Evolutionary conservation across 148 eudicot species (phyloP).

Genomic region (Polygonum aviculare): DNA sequence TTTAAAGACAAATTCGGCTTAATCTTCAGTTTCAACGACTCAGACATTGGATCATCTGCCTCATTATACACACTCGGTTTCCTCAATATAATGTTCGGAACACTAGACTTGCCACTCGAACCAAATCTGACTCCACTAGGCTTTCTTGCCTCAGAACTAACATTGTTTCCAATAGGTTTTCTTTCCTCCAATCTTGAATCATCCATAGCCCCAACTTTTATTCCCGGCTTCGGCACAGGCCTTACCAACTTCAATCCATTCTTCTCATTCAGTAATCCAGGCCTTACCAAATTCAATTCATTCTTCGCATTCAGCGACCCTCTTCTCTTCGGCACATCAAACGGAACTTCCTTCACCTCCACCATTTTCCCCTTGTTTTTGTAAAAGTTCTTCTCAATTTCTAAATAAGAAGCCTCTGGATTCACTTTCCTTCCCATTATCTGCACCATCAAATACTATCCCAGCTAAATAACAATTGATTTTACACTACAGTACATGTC

Average conservation of each 20-base stretch:
- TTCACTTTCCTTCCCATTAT: slow-evolving; percentile 66
- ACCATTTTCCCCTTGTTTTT: slow-evolving; percentile 59
- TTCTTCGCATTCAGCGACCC: slow-evolving; percentile 24
- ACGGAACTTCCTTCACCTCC: slow-evolving; percentile 69
- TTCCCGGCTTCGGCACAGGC: slow-evolving; percentile 69
- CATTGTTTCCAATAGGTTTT: not conserved
- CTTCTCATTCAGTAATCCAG: slow-evolving; percentile 28
- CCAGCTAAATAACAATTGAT: not conserved
- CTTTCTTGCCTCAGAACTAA: not conserved
- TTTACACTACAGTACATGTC: not conserved
- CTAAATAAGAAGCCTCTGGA: slow-evolving; percentile 68
- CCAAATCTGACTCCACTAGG: not conserved
- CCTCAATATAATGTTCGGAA: slow-evolving; percentile 69
- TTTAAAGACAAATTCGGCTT: slow-evolving; percentile 55
- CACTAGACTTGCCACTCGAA: slow-evolving; percentile 21
- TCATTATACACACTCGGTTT: slow-evolving; percentile 57
- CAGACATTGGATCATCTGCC: slow-evolving; percentile 40
- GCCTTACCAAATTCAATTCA: slow-evolving; percentile 66
- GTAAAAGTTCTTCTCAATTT: slow-evolving; percentile 66
- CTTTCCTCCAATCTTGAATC: slow-evolving; percentile 9
- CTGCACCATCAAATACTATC: slow-evolving; percentile 33
- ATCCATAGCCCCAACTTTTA: slow-evolving; percentile 45
- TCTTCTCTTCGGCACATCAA: slow-evolving; percentile 44
- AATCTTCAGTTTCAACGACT: slow-evolving; percentile 32
- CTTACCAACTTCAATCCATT: slow-evolving; percentile 60